phyloP scores from a whole-genome alignment of 1,139 yeast genomes.

The Pneumocystis canis region DNA sequence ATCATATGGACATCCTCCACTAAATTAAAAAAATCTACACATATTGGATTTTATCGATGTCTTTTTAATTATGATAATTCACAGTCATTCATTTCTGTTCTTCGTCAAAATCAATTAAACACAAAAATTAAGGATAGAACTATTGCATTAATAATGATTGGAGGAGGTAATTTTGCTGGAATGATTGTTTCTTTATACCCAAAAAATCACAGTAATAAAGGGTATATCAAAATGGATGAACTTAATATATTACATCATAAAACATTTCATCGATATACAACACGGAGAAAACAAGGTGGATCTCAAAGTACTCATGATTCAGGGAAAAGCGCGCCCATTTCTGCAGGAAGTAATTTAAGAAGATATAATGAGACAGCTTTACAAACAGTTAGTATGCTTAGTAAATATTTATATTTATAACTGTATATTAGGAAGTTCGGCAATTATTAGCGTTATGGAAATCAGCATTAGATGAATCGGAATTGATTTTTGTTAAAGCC shows the following conservation, averaged over 20 bases:
- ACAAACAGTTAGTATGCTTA: slow-evolving; percentile 20
- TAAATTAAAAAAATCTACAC: not conserved
- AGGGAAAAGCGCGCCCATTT: slow-evolving; percentile 86
- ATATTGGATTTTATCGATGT: not conserved
- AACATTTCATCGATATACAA: slow-evolving; percentile 87
- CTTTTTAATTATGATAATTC: not conserved
- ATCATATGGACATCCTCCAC: not conserved
- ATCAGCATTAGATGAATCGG: slow-evolving; percentile 40
- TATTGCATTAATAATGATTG: slow-evolving; percentile 70
- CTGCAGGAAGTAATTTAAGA: slow-evolving; percentile 86
- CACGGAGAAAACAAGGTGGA: slow-evolving; percentile 96
- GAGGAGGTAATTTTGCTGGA: slow-evolving; percentile 98
- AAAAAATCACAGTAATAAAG: slow-evolving; percentile 48
- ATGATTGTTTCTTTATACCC: slow-evolving; percentile 48
- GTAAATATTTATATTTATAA: not conserved
- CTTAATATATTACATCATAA: slow-evolving; percentile 58
- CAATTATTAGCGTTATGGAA: slow-evolving; percentile 56
- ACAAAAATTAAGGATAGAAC: not conserved
- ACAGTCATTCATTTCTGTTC: not conserved
- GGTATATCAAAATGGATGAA: slow-evolving; percentile 22
- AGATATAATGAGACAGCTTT: slow-evolving; percentile 80
- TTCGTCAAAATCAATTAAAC: not conserved
- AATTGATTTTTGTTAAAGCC: slow-evolving; percentile 68
- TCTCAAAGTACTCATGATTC: slow-evolving; percentile 87
- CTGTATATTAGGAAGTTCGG: slow-evolving; percentile 42